phyloP scores from a whole-genome alignment of 805 yeast species.

The Pichia ethanolica region DNA sequence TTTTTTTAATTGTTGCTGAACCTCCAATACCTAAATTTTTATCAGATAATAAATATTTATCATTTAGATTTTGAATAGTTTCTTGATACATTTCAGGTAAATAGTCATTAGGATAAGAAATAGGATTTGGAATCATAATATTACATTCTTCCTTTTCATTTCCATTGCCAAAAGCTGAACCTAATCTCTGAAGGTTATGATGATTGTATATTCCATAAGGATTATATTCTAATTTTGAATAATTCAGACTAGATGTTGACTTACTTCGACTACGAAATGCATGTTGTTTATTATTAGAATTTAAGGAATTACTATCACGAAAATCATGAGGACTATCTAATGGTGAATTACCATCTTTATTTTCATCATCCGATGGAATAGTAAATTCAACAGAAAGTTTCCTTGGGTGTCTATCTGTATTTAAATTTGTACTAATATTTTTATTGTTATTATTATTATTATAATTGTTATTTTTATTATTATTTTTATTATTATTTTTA shows the following conservation, averaged over 20 bases:
- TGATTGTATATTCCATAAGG: constrained; percentile 50
- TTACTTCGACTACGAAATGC: not conserved
- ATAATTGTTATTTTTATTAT: too few species aligned
- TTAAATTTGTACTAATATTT: too few species aligned
- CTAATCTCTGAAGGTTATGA: constrained; percentile 22
- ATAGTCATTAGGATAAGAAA: constrained; percentile 56
- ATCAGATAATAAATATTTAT: constrained; percentile 44
- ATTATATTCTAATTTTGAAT: constrained; percentile 43
- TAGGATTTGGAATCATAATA: constrained; percentile 49
- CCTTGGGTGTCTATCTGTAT: not conserved
- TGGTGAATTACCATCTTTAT: not conserved
- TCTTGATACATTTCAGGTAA: constrained; percentile 50
- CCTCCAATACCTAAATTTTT: constrained; percentile 62
- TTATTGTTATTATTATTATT: too few species aligned
- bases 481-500: too few species aligned
- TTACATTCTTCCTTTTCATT: constrained; percentile 27
- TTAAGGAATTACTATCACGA: not conserved
- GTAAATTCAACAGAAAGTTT: not conserved
- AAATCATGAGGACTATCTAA: not conserved
- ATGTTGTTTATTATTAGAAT: too few species aligned
- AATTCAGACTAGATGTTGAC: not conserved
- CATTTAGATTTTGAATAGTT: constrained; percentile 39
- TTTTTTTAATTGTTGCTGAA: constrained; percentile 54
- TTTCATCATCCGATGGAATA: not conserved
- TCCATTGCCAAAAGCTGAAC: constrained; percentile 21